phyloP scores from a whole-genome alignment of 2,329 filamentous ascomycete species.

The Aspergillus pseudotamarii region DNA sequence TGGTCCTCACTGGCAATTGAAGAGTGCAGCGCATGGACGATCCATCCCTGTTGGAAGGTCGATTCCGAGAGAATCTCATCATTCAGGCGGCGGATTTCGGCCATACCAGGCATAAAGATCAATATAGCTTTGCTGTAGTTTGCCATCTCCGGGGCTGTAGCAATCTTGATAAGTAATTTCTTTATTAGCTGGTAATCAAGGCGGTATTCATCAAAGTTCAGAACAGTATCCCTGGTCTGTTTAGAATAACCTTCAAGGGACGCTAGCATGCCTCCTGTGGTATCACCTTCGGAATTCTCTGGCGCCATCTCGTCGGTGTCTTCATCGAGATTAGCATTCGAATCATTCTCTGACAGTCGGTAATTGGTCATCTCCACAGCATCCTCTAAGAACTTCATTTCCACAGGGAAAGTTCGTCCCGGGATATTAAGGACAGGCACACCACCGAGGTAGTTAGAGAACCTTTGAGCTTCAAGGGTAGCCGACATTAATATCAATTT shows the following conservation, averaged over 20 bases:
- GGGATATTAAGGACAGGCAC: slow-evolving; percentile 90
- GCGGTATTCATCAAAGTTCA: slow-evolving; percentile 83
- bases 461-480: slow-evolving; percentile 88
- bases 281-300: slow-evolving; percentile 54
- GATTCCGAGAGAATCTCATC: slow-evolving; percentile 79
- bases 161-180: slow-evolving; percentile 75
- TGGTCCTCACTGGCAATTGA: slow-evolving; percentile 96
- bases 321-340: slow-evolving; percentile 43
- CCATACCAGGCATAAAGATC: slow-evolving; percentile 93
- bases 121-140: slow-evolving; percentile 86
- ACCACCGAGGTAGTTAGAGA: slow-evolving; percentile 82
- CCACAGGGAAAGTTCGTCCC: slow-evolving; percentile 89
- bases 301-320: slow-evolving; percentile 50
- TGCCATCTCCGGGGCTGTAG: slow-evolving; percentile 65
- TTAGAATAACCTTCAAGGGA: slow-evolving; percentile 73
- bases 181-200: slow-evolving; percentile 88
- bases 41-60: slow-evolving; percentile 75
- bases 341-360: slow-evolving; percentile 62
- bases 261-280: slow-evolving; percentile 61
- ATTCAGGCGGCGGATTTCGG: slow-evolving; percentile 86
- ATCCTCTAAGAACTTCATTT: slow-evolving; percentile 87
- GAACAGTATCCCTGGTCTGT: slow-evolving; percentile 73
- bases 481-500: slow-evolving; percentile 98
- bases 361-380: slow-evolving; percentile 86
- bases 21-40: slow-evolving; percentile 87